phyloP scores from a whole-genome alignment of 352 stramenopile genomes.

The Phytophthora aleatoria region DNA sequence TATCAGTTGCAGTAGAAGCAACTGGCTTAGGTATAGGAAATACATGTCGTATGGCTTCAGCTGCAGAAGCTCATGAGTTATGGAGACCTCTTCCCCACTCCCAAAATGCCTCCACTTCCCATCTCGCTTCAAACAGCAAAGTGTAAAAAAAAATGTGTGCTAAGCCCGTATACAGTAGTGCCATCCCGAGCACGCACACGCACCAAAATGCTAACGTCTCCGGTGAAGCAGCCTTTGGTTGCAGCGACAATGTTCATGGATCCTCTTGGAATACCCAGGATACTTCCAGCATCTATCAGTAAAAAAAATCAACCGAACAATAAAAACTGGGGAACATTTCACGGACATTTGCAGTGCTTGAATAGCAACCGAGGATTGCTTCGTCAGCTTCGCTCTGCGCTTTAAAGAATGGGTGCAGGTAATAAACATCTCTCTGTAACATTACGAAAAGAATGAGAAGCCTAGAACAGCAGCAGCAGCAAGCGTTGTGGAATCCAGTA shows the following conservation, averaged over 20 bases:
- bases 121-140: slow-evolving; percentile 41
- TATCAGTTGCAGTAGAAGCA: background rate
- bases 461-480: background rate
- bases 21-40: background rate
- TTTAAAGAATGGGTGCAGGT: slow-evolving; percentile 86
- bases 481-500: background rate
- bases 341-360: background rate
- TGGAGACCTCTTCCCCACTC: slow-evolving; percentile 67
- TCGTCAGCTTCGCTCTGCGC: slow-evolving; percentile 80
- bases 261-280: slow-evolving; percentile 67
- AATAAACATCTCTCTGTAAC: slow-evolving; percentile 80
- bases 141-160: slow-evolving; percentile 8
- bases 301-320: background rate
- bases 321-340: background rate
- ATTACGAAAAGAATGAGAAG: background rate
- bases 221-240: slow-evolving; percentile 80
- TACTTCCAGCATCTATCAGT: slow-evolving; percentile 65
- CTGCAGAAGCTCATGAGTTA: slow-evolving; percentile 78
- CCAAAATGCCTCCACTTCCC: slow-evolving; percentile 61
- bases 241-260: slow-evolving; percentile 86
- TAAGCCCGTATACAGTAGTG: background rate
- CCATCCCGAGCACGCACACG: background rate
- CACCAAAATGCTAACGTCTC: slow-evolving; percentile 59
- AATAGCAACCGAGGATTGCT: slow-evolving; percentile 71
- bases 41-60: slow-evolving; percentile 60